These are phyloP conservation scores for Adenanthera pavonina DNA, from an alignment of 306 rosid genomes.

Conservation along the genomic window DNA sequence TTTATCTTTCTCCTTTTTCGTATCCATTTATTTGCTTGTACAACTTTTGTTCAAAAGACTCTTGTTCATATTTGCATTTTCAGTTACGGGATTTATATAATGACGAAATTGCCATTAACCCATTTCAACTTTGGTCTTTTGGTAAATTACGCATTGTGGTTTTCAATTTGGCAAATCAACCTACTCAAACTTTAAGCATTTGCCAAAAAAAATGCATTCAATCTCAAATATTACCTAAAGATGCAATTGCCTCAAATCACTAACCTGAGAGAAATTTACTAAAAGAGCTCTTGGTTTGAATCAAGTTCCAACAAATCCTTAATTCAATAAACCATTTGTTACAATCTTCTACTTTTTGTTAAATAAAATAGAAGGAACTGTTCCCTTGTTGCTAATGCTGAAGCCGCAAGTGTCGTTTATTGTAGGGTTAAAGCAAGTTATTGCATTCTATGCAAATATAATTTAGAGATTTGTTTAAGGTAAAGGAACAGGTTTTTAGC, in stretches of 20 bases:
- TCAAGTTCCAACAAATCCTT: neutral
- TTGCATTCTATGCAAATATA: neutral
- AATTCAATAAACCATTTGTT: neutral
- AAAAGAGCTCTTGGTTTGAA: neutral
- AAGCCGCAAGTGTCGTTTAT: neutral
- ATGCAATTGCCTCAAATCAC: neutral
- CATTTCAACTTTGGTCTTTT: neutral
- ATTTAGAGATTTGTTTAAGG: neutral
- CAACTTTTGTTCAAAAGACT: neutral
- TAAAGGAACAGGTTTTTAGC: neutral
- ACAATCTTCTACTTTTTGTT: neutral
- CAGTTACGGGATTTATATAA: neutral
- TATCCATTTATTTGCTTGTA: neutral
- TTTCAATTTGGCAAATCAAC: neutral
- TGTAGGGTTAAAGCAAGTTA: neutral
- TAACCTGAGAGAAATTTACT: neutral
- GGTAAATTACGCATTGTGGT: neutral
- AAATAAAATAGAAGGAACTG: neutral
- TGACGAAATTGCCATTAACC: neutral
- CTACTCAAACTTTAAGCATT: neutral
- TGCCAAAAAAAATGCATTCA: neutral
- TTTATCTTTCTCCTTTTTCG: neutral
- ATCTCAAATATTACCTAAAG: neutral
- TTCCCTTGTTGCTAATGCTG: neutral
- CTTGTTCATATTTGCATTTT: constrained; percentile 9